Base-by-base conservation (phyloP, 805 yeast species). In the Candida tibetensis region DNA sequence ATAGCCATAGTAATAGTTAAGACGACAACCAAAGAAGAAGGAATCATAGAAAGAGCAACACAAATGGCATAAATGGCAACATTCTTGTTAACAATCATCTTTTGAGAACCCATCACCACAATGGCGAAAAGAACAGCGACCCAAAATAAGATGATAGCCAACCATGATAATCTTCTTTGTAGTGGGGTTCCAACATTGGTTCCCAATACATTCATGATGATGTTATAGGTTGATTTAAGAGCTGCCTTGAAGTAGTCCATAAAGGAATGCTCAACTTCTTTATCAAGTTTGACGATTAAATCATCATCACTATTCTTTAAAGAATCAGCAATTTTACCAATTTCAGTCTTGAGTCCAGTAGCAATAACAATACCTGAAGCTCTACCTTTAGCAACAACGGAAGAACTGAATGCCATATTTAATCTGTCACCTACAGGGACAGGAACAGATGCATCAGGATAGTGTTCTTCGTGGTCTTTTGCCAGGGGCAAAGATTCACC, bases 91-190 rank as follows among this genome's bases (percentile, higher is more conserved):
- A 64, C 69, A 17, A 32, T 43, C 47, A 64, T 48, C 42, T 48
- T 58, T 41, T 64, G 69, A 2, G 67, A 56, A 2, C 52, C 68
- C 68, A 64, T 62, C 3, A 64, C 69, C 8, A 64, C 57, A 30
- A 64, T 62, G 5, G 69, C 69, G 52, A 64, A 62, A 14, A 64
- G 21, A 5, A 64, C 68, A 2, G 69, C 69, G 4, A 74, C 69
- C 57, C 73, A 70, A 45, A 74, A 74, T 40, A 73, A 66, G 37
- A 72, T 63, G 25, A 75, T 75, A 4, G 78, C 79, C 53, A 64
- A 43, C 77, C 76, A 51, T 46, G 73, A 53, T 58, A 77, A 41
- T 52, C 66, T 46, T 65, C 77, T 49, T 57, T 58, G 76, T 53
- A 59, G 69, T 43, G 58, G 72, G 46, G 78, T 75, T 52, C 69